phyloP scores from a whole-genome alignment of 192 early-diverging fungal species.

The Linnemannia hyalina region DNA sequence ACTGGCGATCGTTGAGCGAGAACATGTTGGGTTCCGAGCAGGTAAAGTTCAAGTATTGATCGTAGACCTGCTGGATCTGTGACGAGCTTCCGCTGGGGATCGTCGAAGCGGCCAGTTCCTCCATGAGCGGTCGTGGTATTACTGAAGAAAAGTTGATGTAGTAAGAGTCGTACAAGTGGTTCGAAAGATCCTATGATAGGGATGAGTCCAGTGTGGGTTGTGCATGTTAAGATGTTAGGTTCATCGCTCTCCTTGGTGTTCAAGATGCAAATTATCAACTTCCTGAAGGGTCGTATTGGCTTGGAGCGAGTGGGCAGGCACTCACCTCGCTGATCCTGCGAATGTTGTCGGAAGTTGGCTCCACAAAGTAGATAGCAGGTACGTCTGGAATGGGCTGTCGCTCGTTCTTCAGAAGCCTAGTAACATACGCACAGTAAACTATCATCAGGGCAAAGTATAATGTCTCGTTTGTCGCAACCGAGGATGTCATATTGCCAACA shows the following conservation, averaged over 20 bases:
- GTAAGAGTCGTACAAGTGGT: conserved; percentile 94
- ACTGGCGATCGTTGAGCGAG: conserved; percentile 84
- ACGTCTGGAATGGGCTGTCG: conserved; percentile 95
- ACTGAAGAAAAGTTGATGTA: conserved; percentile 95
- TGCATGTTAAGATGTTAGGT: not conserved
- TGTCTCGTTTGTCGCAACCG: not conserved
- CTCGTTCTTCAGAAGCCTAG: conserved; percentile 85
- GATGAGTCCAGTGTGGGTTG: not conserved
- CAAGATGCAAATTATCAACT: not conserved
- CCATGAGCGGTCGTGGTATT: conserved; percentile 88
- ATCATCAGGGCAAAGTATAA: not conserved
- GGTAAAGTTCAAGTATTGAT: conserved; percentile 97
- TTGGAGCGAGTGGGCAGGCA: not conserved
- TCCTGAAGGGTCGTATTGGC: not conserved
- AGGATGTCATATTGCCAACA: not conserved
- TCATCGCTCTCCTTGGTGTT: not conserved
- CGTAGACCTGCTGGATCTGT: conserved; percentile 92
- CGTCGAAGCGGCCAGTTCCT: conserved; percentile 92
- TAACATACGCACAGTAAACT: not conserved
- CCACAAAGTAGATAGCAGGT: conserved; percentile 96
- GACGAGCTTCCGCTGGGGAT: conserved; percentile 80
- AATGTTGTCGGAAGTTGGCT: conserved; percentile 92
- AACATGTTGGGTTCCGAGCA: conserved; percentile 95
- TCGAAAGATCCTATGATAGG: conserved; percentile 80
- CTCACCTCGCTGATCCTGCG: conserved; percentile 81